Conservation (phyloP, 805 yeast genomes). For the Saturnispora mendoncae region DNA sequence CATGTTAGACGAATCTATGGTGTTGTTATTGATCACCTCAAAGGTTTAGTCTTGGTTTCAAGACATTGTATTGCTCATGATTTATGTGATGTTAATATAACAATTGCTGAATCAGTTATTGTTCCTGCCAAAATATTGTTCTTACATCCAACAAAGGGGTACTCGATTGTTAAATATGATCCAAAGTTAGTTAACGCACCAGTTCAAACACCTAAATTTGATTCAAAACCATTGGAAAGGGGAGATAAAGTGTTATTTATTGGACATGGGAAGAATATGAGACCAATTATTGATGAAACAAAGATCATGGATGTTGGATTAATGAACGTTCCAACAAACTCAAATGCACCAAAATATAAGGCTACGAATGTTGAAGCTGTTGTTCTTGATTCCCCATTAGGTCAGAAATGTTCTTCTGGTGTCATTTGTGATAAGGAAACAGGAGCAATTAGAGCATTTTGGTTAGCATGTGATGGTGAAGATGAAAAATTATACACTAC, state of each 20-base stretch:
- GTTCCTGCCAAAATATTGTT: slow-evolving; percentile 76
- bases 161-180: slow-evolving; percentile 76
- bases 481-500: slow-evolving; percentile 56
- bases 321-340: slow-evolving; percentile 60
- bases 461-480: slow-evolving; percentile 82
- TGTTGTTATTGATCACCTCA: slow-evolving; percentile 68
- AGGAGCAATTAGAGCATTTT: slow-evolving; percentile 75
- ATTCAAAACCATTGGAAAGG: slow-evolving; percentile 48
- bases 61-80: slow-evolving; percentile 79
- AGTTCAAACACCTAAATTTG: slow-evolving; percentile 57
- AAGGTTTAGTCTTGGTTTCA: slow-evolving; percentile 74
- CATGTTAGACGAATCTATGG: slow-evolving; percentile 62
- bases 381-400: slow-evolving; percentile 60
- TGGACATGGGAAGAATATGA: slow-evolving; percentile 65
- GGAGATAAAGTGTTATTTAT: slow-evolving; percentile 74
- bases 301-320: slow-evolving; percentile 70
- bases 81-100: slow-evolving; percentile 60
- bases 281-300: slow-evolving; percentile 67
- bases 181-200: slow-evolving; percentile 66
- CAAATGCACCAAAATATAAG: slow-evolving; percentile 69
- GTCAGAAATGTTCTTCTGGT: slow-evolving; percentile 69
- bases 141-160: slow-evolving; percentile 80
- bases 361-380: slow-evolving; percentile 78
- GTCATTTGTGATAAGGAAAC: slow-evolving; percentile 57
- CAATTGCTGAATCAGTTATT: slow-evolving; percentile 78